phyloP scores from a whole-genome alignment of 805 yeast species.

The Wickerhamomyces silvicola region DNA sequence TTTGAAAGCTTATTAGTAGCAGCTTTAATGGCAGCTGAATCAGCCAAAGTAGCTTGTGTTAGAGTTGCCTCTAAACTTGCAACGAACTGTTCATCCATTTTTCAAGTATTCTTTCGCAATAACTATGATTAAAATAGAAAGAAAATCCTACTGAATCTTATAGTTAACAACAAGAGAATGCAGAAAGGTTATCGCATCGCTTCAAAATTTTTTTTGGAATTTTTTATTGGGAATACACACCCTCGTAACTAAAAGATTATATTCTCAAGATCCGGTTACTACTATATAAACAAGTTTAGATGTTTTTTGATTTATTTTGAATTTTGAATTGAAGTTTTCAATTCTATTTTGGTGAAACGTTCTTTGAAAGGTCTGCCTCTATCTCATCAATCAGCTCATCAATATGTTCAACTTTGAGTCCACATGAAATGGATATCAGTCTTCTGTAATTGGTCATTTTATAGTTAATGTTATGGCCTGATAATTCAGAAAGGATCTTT shows the following conservation, averaged over 20 bases:
- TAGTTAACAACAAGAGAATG: conserved; percentile 1
- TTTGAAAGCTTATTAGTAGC: conserved; percentile 72
- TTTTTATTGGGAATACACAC: too few species aligned
- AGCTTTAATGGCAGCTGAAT: conserved; percentile 69
- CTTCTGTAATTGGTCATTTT: conserved; percentile 77
- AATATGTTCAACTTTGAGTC: conserved; percentile 70
- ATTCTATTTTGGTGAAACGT: conserved; percentile 5
- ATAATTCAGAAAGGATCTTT: conserved; percentile 45
- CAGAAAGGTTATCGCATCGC: too few species aligned
- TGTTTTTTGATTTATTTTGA: neutral
- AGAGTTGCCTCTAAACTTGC: conserved; percentile 73
- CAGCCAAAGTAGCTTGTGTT: conserved; percentile 74
- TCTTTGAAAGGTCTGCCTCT: conserved; percentile 32
- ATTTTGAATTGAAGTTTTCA: too few species aligned
- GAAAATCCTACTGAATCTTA: neutral
- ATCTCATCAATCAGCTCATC: conserved; percentile 80
- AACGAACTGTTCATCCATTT: conserved; percentile 67
- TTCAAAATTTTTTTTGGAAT: too few species aligned
- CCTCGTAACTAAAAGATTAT: too few species aligned
- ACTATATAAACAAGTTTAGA: conserved; percentile 3
- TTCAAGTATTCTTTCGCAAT: neutral
- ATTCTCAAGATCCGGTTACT: too few species aligned
- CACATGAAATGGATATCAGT: conserved; percentile 71
- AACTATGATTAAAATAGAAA: neutral
- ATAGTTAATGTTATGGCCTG: conserved; percentile 36